Evolutionary conservation across 1,139 yeast species (phyloP), one percentile per base, ranked within the genome.

Genomic region (Pneumocystis canis): DNA sequence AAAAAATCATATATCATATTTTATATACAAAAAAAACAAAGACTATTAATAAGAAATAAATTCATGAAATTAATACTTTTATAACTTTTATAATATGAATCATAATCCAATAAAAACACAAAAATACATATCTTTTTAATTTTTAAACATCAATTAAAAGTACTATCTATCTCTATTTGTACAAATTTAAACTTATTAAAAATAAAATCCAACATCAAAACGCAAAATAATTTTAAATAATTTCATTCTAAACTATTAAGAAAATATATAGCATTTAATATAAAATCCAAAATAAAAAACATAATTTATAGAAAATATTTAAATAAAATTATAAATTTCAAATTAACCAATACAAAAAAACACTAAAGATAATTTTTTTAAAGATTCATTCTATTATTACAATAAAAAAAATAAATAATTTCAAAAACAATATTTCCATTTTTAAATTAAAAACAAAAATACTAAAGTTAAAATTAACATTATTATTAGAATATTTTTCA

Each of bases 401-500:
- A 5, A 64, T 65, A 16, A 54, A 54, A 35, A 65, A 63, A 14
- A 66, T 65, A 35, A 65, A 65, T 30, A 66, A 60, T 2, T 64
- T 69, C 9, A 70, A 68, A 58, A 61, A 62, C 4, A 73, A 68
- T 30, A 72, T 69, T 60, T 64, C 66, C 5, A 67, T 67, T 28
- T 67, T 58, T 20, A 35, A 32, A 5, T 47, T 63, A 2, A 60
- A 70, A 20, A 69, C 68, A 16, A 69, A 70, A 1, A 90, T 86
- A 70, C 76, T 98, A 66, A 84, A 84, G 68, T 75, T 92, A 25
- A 89, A 96, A 69, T 77, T 92, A 73, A 82, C 87, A 59, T 88
- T 88, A 3, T 85, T 98, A 97, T 0, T 90, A 97, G 96, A 89
- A 88, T 70, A 83, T 88, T 70, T 85, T 90, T 1, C 81, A 82